Base-by-base conservation (phyloP, 164 flowering plant species). In the Umbellularia californica region DNA sequence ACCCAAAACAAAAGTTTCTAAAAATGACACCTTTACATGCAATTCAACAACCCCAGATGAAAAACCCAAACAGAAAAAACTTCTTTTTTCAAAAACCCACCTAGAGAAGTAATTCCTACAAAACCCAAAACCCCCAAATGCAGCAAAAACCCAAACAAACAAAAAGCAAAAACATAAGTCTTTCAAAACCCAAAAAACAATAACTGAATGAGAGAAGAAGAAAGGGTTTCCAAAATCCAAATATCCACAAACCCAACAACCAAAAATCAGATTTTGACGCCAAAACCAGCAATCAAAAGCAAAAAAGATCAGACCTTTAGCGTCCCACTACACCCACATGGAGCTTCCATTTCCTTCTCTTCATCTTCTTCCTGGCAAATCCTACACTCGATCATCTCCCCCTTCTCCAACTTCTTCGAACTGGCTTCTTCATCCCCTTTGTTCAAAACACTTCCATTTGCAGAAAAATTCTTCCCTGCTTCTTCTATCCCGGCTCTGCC, bases 241-340 rank as follows among this genome's bases (percentile, higher is more conserved):
- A 51, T 17, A 73, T 28, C 28, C 24, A 51, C 52, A 2, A 12
- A 19, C 72, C 74, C 69, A 75, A 33, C 64, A 55, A 15, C 1
- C 12, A 35, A 50, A 27, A 19, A 41, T 20, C 47, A 27, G 63
- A 71, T 19, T 71, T 23, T 64, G 28, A 47, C 20, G n/a, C 19
- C 55, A 58, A 67, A 77, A 74, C 5, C 20, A 55, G 60, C 4
- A 55, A 55, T 15, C 19, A 55, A 55, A 55, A 19, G 60, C 17
- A 55, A 20, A 55, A 55, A 5, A 65, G 60, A 12, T 0, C 2
- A 69, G 60, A 90, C 94, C 92, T 88, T 90, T 71, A 90, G 84
- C 71, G 90, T 87, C 70, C 94, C 94, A 81, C 85, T 90, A 69
- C 94, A 90, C 72, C 85, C 90, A 74, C 94, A 90, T 58, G 94